Conservation (phyloP, 495 filamentous ascomycete genomes). For the Rostrohypoxylon terebratum region DNA sequence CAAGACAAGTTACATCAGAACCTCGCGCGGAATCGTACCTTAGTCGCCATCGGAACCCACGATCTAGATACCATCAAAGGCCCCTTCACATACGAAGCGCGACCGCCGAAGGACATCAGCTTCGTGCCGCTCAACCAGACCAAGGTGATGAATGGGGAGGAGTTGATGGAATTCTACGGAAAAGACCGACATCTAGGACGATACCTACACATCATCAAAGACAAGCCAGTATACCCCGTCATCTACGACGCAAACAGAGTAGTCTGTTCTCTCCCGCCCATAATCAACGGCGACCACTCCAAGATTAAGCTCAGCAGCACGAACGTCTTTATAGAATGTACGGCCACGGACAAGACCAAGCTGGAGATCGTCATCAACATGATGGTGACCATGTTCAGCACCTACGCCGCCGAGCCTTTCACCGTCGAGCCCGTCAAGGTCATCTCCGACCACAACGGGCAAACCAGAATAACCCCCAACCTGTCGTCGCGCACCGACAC, state of each 20-base stretch:
- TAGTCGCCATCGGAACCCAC: slow-evolving; percentile 97
- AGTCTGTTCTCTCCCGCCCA: slow-evolving; percentile 94
- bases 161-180: slow-evolving; percentile 96
- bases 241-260: slow-evolving; percentile 89
- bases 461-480: slow-evolving; percentile 82
- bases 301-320: slow-evolving; percentile 91
- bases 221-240: slow-evolving; percentile 95
- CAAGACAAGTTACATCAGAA: slow-evolving; percentile 99
- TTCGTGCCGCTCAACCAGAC: slow-evolving; percentile 93
- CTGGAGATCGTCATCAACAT: slow-evolving; percentile 95
- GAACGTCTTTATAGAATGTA: slow-evolving; percentile 97
- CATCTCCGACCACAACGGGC: slow-evolving; percentile 87
- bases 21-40: slow-evolving; percentile 88
- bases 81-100: slow-evolving; percentile 96
- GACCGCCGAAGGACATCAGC: slow-evolving; percentile 89
- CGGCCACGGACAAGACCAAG: slow-evolving; percentile 96
- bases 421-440: slow-evolving; percentile 94
- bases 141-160: slow-evolving; percentile 83
- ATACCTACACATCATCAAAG: slow-evolving; percentile 91
- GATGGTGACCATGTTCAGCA: slow-evolving; percentile 96
- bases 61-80: slow-evolving; percentile 94
- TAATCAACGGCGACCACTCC: slow-evolving; percentile 96
- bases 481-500: slow-evolving; percentile 78
- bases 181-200: slow-evolving; percentile 71
- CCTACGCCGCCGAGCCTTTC: slow-evolving; percentile 88